Conservation (phyloP, 768 basidiomycete species). For the Sporobolomyces phaffii region DNA sequence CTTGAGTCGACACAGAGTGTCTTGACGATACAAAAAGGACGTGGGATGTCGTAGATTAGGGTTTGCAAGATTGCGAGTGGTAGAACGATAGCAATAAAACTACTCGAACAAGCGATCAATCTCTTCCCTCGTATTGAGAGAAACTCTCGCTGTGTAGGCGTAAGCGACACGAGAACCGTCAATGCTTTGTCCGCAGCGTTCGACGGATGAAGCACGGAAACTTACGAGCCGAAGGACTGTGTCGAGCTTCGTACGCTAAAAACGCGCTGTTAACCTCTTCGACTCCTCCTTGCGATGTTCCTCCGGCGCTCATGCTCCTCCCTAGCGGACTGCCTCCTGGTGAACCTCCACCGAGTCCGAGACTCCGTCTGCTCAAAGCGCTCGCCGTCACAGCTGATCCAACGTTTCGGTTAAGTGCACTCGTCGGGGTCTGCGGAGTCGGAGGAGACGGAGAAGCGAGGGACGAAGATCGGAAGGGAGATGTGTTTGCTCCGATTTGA, state of each 20-base stretch:
- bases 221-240: constrained; percentile 11
- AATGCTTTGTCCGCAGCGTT: background rate
- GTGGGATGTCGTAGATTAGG: too few species aligned
- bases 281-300: background rate
- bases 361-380: background rate
- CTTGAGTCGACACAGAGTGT: too few species aligned
- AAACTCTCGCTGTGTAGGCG: background rate
- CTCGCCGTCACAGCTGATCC: background rate
- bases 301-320: background rate
- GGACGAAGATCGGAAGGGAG: constrained; percentile 28
- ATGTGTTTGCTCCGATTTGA: background rate
- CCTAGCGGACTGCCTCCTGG: background rate
- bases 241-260: constrained; percentile 29
- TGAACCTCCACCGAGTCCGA: background rate
- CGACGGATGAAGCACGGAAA: background rate
- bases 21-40: too few species aligned
- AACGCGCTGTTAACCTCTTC: constrained; percentile 11
- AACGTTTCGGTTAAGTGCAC: background rate
- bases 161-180: background rate
- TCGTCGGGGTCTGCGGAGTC: constrained; percentile 28
- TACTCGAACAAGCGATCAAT: constrained; percentile 31
- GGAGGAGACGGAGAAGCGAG: constrained; percentile 4
- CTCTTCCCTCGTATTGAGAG: constrained; percentile 24
- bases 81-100: background rate
- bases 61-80: too few species aligned